Conservation (phyloP, 2,329 filamentous ascomycete genomes). For the Fusarium sp. region DNA sequence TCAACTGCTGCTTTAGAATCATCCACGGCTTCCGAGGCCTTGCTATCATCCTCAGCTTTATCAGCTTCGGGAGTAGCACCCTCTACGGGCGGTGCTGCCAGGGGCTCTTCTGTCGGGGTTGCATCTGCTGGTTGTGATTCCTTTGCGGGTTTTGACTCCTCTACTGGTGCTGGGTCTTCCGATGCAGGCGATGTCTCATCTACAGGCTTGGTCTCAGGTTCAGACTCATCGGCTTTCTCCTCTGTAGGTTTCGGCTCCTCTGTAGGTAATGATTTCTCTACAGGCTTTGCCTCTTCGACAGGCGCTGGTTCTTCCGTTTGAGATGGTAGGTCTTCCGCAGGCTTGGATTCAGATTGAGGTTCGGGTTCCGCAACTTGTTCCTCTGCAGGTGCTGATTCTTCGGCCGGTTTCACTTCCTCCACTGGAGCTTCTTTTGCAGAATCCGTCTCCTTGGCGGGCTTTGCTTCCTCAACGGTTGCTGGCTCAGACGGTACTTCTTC, state of each 20-base stretch:
- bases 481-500: conserved; percentile 4
- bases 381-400: too few species aligned
- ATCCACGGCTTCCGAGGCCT: conserved; percentile 3
- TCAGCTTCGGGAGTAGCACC: conserved; percentile 3
- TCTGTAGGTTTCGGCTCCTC: conserved; percentile 1
- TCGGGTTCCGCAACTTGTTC: conserved; percentile 3
- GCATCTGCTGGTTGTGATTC: conserved; percentile 17
- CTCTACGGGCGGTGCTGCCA: background rate
- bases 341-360: conserved; percentile 10
- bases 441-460: background rate
- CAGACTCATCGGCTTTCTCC: background rate
- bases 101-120: background rate
- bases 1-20: conserved; percentile 5
- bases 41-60: conserved; percentile 11
- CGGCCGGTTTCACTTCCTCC: too few species aligned
- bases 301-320: conserved; percentile 7
- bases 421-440: background rate
- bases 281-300: background rate
- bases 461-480: background rate
- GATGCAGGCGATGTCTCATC: background rate
- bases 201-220: conserved; percentile 2
- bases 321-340: conserved; percentile 1
- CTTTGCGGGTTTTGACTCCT: background rate
- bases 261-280: background rate
- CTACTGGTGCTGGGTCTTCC: conserved; percentile 6